Evolutionary conservation across 208 protist species (phyloP).

Genomic region (Trypanosoma platydactyli): DNA sequence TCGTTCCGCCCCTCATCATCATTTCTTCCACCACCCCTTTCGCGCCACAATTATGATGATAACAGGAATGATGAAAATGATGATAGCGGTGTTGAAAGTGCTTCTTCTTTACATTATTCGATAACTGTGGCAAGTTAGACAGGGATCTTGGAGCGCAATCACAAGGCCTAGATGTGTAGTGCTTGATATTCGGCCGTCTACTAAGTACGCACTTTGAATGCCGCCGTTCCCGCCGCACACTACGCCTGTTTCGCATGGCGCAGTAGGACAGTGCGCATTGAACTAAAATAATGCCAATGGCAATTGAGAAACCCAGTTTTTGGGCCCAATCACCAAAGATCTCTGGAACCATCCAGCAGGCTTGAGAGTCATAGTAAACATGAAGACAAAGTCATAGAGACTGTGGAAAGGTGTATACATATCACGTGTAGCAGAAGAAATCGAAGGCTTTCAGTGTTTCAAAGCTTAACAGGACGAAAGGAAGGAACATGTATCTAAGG

Average conservation of each 20-base stretch:
- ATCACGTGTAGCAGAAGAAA: conserved; percentile 1
- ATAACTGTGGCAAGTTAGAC: no score
- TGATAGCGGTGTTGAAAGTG: no score
- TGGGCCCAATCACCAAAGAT: neutral
- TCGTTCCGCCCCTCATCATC: no score
- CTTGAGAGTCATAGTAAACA: neutral
- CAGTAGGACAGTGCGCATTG: neutral
- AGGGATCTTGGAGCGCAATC: no score
- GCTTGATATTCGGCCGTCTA: neutral
- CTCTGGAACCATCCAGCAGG: neutral
- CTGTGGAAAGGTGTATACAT: neutral
- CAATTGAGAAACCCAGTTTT: neutral
- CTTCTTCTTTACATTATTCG: no score
- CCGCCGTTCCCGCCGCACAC: neutral
- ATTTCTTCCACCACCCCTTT: no score
- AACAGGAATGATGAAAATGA: no score
- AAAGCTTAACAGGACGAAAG: neutral
- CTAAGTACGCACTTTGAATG: neutral
- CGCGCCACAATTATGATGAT: no score
- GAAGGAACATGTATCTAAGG: neutral
- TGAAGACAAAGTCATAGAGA: conserved; percentile 5
- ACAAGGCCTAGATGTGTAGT: neutral
- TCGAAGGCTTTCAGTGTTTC: neutral
- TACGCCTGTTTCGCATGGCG: neutral
- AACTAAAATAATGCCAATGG: conserved; percentile 1